Percentiles rank a stretch among this genome's conserved stretches.
These are phyloP conservation scores for Tetrapyrgos nigripes DNA, from an alignment of 1,284 basidiomycete genomes.

Conservation along the genomic window DNA sequence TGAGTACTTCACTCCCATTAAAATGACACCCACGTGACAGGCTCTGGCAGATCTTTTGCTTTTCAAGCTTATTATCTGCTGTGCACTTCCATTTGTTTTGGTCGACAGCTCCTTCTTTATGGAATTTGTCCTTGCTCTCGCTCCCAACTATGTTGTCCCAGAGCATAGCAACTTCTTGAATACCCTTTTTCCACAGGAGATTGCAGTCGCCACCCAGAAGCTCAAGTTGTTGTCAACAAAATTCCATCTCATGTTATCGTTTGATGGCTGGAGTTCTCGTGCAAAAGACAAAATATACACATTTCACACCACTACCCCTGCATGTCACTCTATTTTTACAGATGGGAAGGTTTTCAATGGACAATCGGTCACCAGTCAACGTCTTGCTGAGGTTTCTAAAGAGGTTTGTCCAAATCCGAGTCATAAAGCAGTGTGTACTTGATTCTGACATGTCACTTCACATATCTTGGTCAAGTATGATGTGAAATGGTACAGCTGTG, in stretches of 20 bases:
- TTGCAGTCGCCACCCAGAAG: background rate
- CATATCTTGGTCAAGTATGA: conserved; percentile 4
- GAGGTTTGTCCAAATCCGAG: background rate
- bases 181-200: background rate
- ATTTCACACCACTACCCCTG: conserved; percentile 21
- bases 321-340: conserved; percentile 16
- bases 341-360: conserved; percentile 21
- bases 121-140: conserved; percentile 9
- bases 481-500: conserved; percentile 2
- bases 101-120: conserved; percentile 15
- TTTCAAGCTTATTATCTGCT: conserved; percentile 15
- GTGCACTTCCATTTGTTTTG: conserved; percentile 16
- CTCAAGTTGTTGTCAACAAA: background rate
- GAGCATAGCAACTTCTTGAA: conserved; percentile 15
- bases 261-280: conserved; percentile 4
- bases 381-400: background rate
- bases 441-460: conserved; percentile 3
- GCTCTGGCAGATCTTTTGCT: conserved; percentile 11
- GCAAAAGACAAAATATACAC: conserved; percentile 14
- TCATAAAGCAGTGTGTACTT: background rate
- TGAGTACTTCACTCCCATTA: background rate
- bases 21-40: conserved; percentile 6
- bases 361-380: conserved; percentile 16
- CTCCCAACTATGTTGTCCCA: conserved; percentile 15
- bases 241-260: background rate